Percentiles rank a stretch among this genome's conserved stretches.
Evolutionary conservation across 306 rosid genomes (phyloP).

Genomic region (Castanopsis chinensis): DNA sequence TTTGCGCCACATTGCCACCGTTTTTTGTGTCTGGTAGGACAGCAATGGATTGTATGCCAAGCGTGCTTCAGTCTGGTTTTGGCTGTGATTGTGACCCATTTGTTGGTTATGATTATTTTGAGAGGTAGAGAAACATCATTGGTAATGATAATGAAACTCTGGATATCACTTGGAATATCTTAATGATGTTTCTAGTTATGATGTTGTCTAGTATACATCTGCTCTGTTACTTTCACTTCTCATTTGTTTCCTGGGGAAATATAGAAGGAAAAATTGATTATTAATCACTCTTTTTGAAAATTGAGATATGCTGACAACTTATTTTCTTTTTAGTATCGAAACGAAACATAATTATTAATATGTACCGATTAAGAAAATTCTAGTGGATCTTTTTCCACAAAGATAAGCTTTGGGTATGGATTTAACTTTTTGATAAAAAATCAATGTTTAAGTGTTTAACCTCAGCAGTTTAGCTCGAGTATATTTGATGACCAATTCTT

Average conservation of each 20-base stretch:
- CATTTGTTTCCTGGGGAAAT: not conserved
- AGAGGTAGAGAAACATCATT: conserved; percentile 2
- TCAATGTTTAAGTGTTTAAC: not conserved
- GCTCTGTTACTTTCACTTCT: not conserved
- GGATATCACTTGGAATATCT: conserved; percentile 3
- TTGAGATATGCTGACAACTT: not conserved
- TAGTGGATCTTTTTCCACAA: not conserved
- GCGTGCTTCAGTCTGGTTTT: not conserved
- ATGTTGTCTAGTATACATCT: conserved; percentile 9
- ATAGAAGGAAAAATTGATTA: not conserved
- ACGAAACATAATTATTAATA: no score
- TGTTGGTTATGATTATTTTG: not conserved
- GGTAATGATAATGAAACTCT: not conserved
- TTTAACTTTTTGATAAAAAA: not conserved
- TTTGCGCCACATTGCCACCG: not conserved
- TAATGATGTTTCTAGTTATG: conserved; percentile 11
- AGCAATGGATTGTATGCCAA: not conserved
- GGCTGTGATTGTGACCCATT: not conserved
- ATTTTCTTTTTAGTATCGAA: no score
- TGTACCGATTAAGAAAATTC: no score
- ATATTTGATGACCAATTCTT: not conserved
- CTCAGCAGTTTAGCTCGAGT: not conserved
- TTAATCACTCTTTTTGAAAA: not conserved
- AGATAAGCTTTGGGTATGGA: not conserved
- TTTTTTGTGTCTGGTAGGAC: not conserved